These are phyloP conservation scores for Sugiyamaella paludigena DNA, from an alignment of 1,139 yeast species.

Conservation along the genomic window DNA sequence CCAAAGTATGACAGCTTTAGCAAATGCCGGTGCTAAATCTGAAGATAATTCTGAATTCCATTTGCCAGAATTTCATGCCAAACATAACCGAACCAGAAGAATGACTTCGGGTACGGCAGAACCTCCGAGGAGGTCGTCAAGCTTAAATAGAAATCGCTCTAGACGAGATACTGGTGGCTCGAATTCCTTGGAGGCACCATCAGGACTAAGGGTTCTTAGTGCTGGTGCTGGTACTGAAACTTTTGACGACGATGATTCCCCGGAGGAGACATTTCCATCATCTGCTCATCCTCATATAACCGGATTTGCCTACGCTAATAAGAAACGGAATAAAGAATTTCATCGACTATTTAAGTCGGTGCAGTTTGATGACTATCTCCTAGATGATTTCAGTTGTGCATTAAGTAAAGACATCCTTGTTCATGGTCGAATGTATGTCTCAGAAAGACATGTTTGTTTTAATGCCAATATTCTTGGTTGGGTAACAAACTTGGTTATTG, in stretches of 20 bases:
- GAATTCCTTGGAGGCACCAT: conserved; percentile 8
- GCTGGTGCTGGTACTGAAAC: conserved; percentile 1
- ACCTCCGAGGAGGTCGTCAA: not conserved
- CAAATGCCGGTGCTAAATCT: not conserved
- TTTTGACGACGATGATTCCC: conserved; percentile 7
- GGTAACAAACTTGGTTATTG: conserved; percentile 78
- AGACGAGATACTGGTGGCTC: conserved; percentile 1
- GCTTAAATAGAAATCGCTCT: conserved; percentile 9
- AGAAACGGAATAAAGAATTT: conserved; percentile 71
- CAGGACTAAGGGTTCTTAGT: not conserved
- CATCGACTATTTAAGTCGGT: conserved; percentile 71
- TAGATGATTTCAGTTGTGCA: conserved; percentile 90
- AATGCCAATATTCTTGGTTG: conserved; percentile 91
- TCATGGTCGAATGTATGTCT: conserved; percentile 87
- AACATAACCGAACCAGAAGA: conserved; percentile 1
- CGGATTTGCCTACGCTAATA: conserved; percentile 53
- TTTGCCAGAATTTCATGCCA: conserved; percentile 15
- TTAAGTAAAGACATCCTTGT: conserved; percentile 79
- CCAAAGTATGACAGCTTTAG: too few relatives aligned
- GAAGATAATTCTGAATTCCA: conserved; percentile 8
- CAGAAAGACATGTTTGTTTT: conserved; percentile 80
- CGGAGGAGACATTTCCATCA: conserved; percentile 6
- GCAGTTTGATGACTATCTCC: conserved; percentile 65
- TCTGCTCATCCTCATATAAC: conserved; percentile 26
- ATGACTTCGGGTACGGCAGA: not conserved